phyloP scores from a whole-genome alignment of 2,329 filamentous ascomycete species.

The Cercospora berteroae region DNA sequence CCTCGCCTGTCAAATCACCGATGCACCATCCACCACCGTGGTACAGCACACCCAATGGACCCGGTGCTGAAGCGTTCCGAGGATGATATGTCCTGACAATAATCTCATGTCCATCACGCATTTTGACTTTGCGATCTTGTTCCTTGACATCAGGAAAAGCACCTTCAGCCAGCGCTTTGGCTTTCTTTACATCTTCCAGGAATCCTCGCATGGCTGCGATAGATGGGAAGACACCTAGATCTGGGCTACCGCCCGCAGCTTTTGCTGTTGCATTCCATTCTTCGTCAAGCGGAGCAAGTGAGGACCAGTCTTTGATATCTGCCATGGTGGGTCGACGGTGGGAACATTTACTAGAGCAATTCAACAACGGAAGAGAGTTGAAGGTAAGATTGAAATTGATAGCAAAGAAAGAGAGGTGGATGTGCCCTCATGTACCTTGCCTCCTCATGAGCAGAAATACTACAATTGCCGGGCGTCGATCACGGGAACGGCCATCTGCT shows the following conservation, averaged over 20 bases:
- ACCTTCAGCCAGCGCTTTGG: too few relatives aligned
- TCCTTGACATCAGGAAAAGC: conserved; percentile 37
- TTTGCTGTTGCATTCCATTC: conserved; percentile 29
- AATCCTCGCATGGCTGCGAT: conserved; percentile 26
- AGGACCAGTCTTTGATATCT: conserved; percentile 32
- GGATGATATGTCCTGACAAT: conserved; percentile 30
- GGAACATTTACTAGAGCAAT: too few relatives aligned
- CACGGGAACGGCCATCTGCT: not conserved
- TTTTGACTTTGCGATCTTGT: conserved; percentile 41
- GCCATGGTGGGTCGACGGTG: conserved; percentile 29
- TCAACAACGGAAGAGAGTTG: not conserved
- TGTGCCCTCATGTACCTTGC: not conserved
- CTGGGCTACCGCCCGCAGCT: conserved; percentile 27
- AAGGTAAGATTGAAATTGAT: not conserved
- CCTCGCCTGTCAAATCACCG: conserved; percentile 46
- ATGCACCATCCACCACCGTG: conserved; percentile 50
- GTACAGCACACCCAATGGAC: conserved; percentile 40
- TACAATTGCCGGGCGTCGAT: not conserved
- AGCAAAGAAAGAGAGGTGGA: not conserved
- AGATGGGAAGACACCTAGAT: conserved; percentile 30
- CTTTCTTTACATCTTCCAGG: conserved; percentile 14
- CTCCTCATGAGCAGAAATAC: not conserved
- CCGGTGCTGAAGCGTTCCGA: conserved; percentile 21
- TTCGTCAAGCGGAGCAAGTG: conserved; percentile 26
- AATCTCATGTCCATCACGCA: conserved; percentile 40